Evolutionary conservation across 768 basidiomycete species (phyloP).

Genomic region (Coprinellus aureogranulatus): DNA sequence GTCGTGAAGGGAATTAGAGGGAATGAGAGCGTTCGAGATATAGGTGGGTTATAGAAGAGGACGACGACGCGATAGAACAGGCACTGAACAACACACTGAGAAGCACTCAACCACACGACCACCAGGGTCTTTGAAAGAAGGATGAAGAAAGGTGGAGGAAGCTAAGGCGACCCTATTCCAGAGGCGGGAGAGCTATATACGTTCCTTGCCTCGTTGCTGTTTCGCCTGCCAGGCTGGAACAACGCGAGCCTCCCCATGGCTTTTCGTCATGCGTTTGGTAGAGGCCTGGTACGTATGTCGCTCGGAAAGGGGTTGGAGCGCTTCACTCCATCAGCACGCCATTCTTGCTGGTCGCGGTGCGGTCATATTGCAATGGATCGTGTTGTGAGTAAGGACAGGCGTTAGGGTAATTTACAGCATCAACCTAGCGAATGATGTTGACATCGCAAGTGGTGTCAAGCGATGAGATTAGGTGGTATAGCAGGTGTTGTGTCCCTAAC

Average conservation of each 20-base stretch:
- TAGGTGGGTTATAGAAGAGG: neutral
- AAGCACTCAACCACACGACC: constrained; percentile 2
- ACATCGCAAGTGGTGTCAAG: too few species aligned
- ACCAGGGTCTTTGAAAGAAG: constrained; percentile 10
- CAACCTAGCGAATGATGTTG: too few species aligned
- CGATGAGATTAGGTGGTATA: too few species aligned
- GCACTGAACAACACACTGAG: constrained; percentile 2
- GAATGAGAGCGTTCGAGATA: neutral
- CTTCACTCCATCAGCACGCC: too few species aligned
- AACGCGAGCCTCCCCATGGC: neutral
- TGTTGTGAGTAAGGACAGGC: too few species aligned
- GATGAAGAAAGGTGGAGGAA: neutral
- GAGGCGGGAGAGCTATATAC: neutral
- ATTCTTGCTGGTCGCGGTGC: too few species aligned
- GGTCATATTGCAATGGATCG: too few species aligned
- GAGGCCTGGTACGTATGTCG: too few species aligned
- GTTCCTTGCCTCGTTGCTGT: neutral
- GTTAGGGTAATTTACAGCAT: too few species aligned
- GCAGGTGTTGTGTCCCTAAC: too few species aligned
- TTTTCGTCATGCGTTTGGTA: too few species aligned
- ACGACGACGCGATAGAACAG: neutral
- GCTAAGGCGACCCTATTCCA: neutral
- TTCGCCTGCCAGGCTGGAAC: neutral
- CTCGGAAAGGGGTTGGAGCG: too few species aligned
- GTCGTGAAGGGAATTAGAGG: neutral